Evolutionary conservation across 108 stramenopile genomes (phyloP).

Genomic region (Schizochytrium sp.): DNA sequence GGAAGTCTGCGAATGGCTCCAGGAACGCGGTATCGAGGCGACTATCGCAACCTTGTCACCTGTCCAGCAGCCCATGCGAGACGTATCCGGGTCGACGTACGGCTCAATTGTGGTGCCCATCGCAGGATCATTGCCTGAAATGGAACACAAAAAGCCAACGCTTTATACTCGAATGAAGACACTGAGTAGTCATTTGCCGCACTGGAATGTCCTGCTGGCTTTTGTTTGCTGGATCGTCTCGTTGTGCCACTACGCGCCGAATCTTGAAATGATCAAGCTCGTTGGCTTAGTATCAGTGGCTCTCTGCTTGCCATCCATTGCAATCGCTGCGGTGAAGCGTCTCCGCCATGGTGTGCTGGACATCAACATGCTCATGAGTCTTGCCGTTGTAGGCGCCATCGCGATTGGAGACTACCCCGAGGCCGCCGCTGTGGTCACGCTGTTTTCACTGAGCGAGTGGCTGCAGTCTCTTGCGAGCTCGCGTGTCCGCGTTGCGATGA

Average conservation of each 20-base stretch:
- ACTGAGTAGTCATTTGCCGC: background rate
- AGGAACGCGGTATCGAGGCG: too few species aligned
- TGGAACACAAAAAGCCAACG: background rate
- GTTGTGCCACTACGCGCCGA: background rate
- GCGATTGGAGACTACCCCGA: constrained; percentile 65
- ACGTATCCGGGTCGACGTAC: too few species aligned
- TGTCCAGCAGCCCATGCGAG: too few species aligned
- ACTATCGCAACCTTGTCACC: too few species aligned
- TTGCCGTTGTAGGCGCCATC: constrained; percentile 70
- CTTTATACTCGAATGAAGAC: background rate
- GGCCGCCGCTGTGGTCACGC: constrained; percentile 71
- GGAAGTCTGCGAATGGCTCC: too few species aligned
- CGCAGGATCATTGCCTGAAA: too few species aligned
- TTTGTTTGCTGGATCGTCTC: background rate
- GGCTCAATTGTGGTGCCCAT: too few species aligned
- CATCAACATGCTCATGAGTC: constrained; percentile 82
- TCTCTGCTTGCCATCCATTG: background rate
- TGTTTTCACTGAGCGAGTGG: constrained; percentile 70
- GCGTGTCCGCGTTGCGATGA: constrained; percentile 63
- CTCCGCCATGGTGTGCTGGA: constrained; percentile 37
- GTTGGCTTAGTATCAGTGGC: background rate
- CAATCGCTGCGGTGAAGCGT: background rate
- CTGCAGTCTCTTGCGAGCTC: constrained; percentile 61
- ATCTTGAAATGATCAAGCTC: background rate
- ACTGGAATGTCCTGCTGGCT: background rate